Percentiles rank a stretch among this genome's conserved stretches.
Evolutionary conservation across 2,329 filamentous ascomycete genomes (phyloP).

Genomic region (Sclerotiophoma versabilis): DNA sequence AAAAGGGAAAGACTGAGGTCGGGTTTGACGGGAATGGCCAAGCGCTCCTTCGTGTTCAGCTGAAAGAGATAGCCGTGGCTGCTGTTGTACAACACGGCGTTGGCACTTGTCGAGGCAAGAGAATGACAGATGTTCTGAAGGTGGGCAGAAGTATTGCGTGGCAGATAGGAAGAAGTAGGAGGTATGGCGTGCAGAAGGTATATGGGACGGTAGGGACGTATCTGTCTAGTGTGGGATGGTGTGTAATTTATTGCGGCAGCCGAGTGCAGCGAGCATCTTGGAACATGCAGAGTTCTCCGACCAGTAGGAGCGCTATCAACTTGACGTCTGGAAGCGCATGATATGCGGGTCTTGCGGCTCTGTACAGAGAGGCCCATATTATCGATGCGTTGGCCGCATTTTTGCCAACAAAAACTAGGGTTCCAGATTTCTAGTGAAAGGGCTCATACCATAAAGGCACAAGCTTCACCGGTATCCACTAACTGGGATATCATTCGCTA

Average conservation of each 20-base stretch:
- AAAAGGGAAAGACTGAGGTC: constrained; percentile 31
- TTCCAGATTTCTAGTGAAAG: constrained; percentile 49
- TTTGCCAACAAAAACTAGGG: constrained; percentile 73
- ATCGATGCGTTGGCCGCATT: constrained; percentile 89
- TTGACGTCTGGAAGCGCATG: constrained; percentile 48
- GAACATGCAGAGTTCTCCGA: constrained; percentile 53
- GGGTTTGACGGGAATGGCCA: constrained; percentile 43
- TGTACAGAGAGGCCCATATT: constrained; percentile 56
- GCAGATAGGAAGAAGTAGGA: constrained; percentile 46
- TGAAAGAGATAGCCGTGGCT: constrained; percentile 44
- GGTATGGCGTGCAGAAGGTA: constrained; percentile 47
- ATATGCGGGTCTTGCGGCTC: constrained; percentile 53
- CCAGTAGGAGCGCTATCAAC: constrained; percentile 62
- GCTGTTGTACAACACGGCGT: constrained; percentile 47
- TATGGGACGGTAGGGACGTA: constrained; percentile 44
- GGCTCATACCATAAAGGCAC: constrained; percentile 47
- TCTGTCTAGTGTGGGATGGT: constrained; percentile 49
- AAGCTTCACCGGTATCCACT: constrained; percentile 48
- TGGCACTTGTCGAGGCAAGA: constrained; percentile 46
- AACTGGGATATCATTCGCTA: constrained; percentile 40
- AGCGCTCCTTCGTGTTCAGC: constrained; percentile 43
- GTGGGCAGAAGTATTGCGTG: constrained; percentile 38
- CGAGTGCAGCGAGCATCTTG: constrained; percentile 49
- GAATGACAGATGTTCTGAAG: constrained; percentile 48
- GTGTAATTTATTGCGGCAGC: constrained; percentile 52